Conservation (phyloP, 2,329 filamentous ascomycete species). For the Monilinia laxa region DNA sequence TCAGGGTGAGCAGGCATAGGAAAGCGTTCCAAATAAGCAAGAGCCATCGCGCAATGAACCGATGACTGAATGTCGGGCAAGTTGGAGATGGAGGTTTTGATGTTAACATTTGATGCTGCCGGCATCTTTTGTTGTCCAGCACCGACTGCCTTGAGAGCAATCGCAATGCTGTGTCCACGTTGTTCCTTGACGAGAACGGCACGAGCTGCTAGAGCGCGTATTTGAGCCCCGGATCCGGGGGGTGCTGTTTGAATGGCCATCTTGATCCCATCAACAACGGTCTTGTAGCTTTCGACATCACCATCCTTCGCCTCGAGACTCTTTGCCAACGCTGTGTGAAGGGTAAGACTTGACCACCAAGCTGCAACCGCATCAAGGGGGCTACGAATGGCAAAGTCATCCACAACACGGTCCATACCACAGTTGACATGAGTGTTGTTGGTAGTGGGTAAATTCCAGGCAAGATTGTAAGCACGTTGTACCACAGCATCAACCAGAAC, state of each 20-base stretch:
- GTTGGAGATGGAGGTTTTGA: constrained; percentile 46
- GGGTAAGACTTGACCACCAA: constrained; percentile 77
- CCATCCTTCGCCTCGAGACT: constrained; percentile 58
- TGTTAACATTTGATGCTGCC: constrained; percentile 47
- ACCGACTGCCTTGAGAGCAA: constrained; percentile 54
- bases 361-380: constrained; percentile 87
- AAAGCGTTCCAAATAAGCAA: constrained; percentile 55
- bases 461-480: constrained; percentile 84
- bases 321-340: constrained; percentile 67
- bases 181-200: constrained; percentile 56
- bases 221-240: constrained; percentile 69
- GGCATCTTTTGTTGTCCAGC: constrained; percentile 39
- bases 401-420: constrained; percentile 78
- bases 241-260: constrained; percentile 74
- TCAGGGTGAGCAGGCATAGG: constrained; percentile 45
- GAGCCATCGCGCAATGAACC: constrained; percentile 59
- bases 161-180: constrained; percentile 56
- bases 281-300: constrained; percentile 44
- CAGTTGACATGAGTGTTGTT: constrained; percentile 64
- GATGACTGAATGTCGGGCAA: constrained; percentile 56
- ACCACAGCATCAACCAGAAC: constrained; percentile 76
- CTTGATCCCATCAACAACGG: constrained; percentile 54
- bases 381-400: constrained; percentile 80
- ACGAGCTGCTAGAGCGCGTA: constrained; percentile 58
- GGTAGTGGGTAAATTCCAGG: constrained; percentile 78